Conservation (phyloP, 2,329 filamentous ascomycete genomes). For the Paecilomyces dactylethromorphus region DNA sequence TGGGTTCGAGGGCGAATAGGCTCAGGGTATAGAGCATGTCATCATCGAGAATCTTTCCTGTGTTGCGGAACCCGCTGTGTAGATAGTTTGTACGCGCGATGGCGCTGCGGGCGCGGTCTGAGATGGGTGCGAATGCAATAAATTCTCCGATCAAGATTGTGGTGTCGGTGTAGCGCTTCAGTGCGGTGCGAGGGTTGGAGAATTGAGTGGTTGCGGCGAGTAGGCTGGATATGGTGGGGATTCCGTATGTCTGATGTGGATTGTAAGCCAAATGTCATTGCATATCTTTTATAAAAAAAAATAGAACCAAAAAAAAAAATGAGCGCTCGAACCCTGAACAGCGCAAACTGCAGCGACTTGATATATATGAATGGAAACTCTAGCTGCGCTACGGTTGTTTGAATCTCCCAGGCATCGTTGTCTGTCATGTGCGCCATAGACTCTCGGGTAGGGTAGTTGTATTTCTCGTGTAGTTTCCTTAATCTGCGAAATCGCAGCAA, state of each 20-base stretch:
- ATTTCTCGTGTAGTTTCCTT: conserved; percentile 34
- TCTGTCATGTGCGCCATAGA: conserved; percentile 49
- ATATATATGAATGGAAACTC: conserved; percentile 52
- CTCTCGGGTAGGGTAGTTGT: conserved; percentile 39
- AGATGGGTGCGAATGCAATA: conserved; percentile 36
- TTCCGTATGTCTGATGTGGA: conserved; percentile 46
- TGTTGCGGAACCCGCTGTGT: conserved; percentile 51
- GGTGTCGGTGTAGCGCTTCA: conserved; percentile 51
- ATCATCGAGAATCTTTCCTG: conserved; percentile 54
- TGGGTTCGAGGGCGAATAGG: conserved; percentile 60
- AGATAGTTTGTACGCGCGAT: conserved; percentile 60
- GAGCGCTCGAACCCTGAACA: conserved; percentile 44
- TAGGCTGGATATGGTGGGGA: conserved; percentile 47
- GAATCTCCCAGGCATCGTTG: conserved; percentile 47
- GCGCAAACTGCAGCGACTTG: conserved; percentile 51
- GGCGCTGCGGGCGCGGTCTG: conserved; percentile 42
- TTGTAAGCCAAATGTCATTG: background rate
- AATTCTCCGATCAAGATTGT: conserved; percentile 45
- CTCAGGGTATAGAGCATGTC: conserved; percentile 62
- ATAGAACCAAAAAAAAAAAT: background rate
- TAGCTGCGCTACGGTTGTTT: conserved; percentile 37
- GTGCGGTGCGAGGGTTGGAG: conserved; percentile 37
- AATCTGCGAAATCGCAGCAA: conserved; percentile 26
- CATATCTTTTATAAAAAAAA: background rate
- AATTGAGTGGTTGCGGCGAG: conserved; percentile 47